Base-by-base conservation (phyloP, 2,329 filamentous ascomycete genomes). In the Trichophyton simii region DNA sequence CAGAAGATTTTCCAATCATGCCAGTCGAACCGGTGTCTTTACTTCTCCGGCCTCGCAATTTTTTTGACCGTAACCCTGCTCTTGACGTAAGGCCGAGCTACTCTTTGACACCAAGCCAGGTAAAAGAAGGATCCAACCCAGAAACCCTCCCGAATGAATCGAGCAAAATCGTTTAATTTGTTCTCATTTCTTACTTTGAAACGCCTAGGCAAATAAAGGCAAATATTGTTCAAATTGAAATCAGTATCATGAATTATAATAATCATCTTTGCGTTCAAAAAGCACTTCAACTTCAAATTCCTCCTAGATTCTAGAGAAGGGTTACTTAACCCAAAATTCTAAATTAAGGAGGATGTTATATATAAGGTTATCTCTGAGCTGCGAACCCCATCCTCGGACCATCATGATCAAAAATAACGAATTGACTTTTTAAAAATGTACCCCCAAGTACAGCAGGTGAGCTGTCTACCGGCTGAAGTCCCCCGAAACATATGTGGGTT, bases 1-100 rank as follows among this genome's bases (percentile, higher is more conserved):
- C 91, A 0, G 91, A 96, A 71, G 91, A 96, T 73, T 96, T 89
- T 78, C 91, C 91, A 34, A 80, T 96, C 67, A 96, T 96, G 91
- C 90, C 90, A 0, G 87, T 83, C 0, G 88, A 91, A 78, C 88
- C 89, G 0, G 91, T 96, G 82, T 89, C 84, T 1, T 77, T 95
- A 67, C 79, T 95, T 41, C 78, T 95, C 46, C 78, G 89, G 36
- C 90, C 90, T 2, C 78, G 89, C 48, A 87, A 95, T 77, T 95
- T 95, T 81, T 95, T 95, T 75, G 76, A 80, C 22, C 81, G 83
- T 67, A 95, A 92, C 71, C 89, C 89, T 1, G 87, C 84, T 60
- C 77, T 95, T 72, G 88, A 95, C 72, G 87, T 95, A 15, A 87
- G 87, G 61, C 88, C 89, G 0, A 88, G 83, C 68, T 92, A 85